Evolutionary conservation across 768 basidiomycete species (phyloP), one percentile per base, ranked within the genome.

Genomic region (Russula sp.): DNA sequence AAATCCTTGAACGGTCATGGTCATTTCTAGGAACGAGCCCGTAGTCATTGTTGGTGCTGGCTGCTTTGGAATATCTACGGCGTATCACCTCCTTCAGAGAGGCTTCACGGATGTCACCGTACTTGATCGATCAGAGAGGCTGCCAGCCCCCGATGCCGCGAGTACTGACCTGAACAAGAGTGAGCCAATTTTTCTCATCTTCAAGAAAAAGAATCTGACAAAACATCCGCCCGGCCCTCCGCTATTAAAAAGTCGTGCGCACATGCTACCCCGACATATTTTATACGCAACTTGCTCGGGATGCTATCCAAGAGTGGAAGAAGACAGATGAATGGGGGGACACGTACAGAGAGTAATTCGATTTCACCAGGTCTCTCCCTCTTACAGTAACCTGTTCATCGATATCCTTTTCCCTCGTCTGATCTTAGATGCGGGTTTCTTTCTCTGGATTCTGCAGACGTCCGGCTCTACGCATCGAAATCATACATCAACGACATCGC

Each of bases 21-120:
- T 44, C 7, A 40, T 58, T 28, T 57, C 55, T 57, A 57, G 71
- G 76, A 69, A 75, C 73, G 68, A 64, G 42, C 32, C 71, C 57
- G 77, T 87, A 51, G 71, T 93, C 58, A 86, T 94, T 65, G 78
- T 92, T 49, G 92, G 92, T 30, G 87, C 90, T 46, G 92, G 92
- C 5, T 86, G 86, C 67, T 95, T 95, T 72, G 94, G 94, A 7
- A 77, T 92, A 56, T 94, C 92, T 20, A 90, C 94, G 0, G 94
- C 93, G 1, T 81, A 85, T 68, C 85, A 92, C 72, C 84, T 96
- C 57, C 78, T 95, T 55, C 73, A 77, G 60, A 77, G 86, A 64
- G 88, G 89, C 20, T 94, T 86, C 75, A 79, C 74, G 18, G 71
- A 86, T 62, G 81, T 96, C 66, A 90, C 85, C 0, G 75, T 97